phyloP scores from a whole-genome alignment of 2,329 filamentous ascomycete species.

The Neonectria hederae region DNA sequence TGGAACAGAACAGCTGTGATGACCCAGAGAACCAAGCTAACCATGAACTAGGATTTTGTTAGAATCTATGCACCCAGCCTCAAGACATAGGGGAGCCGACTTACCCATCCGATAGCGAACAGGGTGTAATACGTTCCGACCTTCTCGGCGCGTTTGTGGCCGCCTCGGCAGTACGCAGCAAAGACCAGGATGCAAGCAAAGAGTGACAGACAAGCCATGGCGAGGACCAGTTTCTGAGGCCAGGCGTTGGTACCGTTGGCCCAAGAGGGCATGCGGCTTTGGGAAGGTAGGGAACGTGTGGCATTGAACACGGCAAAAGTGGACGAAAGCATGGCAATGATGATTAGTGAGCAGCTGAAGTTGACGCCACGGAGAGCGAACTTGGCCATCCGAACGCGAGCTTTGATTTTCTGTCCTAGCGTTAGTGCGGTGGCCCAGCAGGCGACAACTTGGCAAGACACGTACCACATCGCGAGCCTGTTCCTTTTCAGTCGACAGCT shows the following conservation, averaged over 20 bases:
- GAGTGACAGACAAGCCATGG: slow-evolving; percentile 83
- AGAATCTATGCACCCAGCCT: not conserved
- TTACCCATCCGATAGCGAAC: slow-evolving; percentile 83
- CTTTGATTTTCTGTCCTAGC: slow-evolving; percentile 81
- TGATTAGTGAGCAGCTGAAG: slow-evolving; percentile 96
- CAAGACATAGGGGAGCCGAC: slow-evolving; percentile 21
- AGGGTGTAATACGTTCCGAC: slow-evolving; percentile 94
- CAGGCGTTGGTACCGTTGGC: slow-evolving; percentile 80
- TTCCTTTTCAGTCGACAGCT: slow-evolving; percentile 82
- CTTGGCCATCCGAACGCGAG: slow-evolving; percentile 90
- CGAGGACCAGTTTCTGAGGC: slow-evolving; percentile 87
- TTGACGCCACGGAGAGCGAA: slow-evolving; percentile 94
- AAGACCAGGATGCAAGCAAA: slow-evolving; percentile 82
- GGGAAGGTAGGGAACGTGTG: slow-evolving; percentile 76
- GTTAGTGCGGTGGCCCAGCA: slow-evolving; percentile 38
- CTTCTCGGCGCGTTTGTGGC: slow-evolving; percentile 89
- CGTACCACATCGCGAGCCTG: slow-evolving; percentile 89
- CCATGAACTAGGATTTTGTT: slow-evolving; percentile 69
- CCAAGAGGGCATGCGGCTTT: slow-evolving; percentile 89
- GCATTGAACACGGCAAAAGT: slow-evolving; percentile 93
- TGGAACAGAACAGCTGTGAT: slow-evolving; percentile 87
- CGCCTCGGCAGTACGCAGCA: slow-evolving; percentile 85
- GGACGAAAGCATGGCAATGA: slow-evolving; percentile 88
- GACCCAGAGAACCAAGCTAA: slow-evolving; percentile 92
- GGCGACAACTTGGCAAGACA: slow-evolving; percentile 30